A percentile compares a stretch with the other conserved stretches of the same genome.
phyloP scores from a whole-genome alignment of 2,329 filamentous ascomycete genomes.

The Colletotrichum sp. region DNA sequence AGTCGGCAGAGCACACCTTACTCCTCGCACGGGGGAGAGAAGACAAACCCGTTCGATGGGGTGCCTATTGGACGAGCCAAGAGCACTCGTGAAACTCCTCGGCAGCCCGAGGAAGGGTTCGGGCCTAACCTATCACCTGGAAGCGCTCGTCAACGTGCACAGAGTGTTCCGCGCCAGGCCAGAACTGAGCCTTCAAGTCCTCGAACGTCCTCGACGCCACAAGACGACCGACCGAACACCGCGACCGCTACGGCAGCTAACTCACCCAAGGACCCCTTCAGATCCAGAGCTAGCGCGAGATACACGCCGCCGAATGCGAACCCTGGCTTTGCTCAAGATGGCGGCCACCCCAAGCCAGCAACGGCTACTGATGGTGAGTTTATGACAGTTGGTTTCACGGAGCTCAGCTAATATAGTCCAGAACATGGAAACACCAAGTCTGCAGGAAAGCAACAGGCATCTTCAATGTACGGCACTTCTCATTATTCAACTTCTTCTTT shows the following conservation, averaged over 20 bases:
- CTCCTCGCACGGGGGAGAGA: constrained; percentile 61
- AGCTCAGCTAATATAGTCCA: background rate
- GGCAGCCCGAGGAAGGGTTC: constrained; percentile 27
- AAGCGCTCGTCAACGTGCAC: constrained; percentile 32
- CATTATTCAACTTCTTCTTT: constrained; percentile 1
- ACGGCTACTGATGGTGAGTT: background rate
- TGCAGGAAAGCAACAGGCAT: constrained; percentile 32
- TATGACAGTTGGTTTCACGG: background rate
- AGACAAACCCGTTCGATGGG: constrained; percentile 61
- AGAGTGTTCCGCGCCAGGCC: constrained; percentile 30
- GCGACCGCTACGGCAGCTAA: constrained; percentile 10
- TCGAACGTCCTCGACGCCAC: constrained; percentile 6
- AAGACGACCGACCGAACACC: constrained; percentile 13
- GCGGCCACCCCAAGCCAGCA: background rate
- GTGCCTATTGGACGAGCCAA: constrained; percentile 47
- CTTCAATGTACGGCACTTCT: constrained; percentile 53
- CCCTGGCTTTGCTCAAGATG: background rate
- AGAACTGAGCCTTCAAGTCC: constrained; percentile 14
- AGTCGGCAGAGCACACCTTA: constrained; percentile 65
- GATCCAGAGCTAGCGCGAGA: constrained; percentile 20
- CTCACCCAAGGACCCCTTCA: constrained; percentile 15
- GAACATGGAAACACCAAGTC: background rate
- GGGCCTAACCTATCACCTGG: constrained; percentile 22
- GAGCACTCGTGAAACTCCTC: constrained; percentile 46
- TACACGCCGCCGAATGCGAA: constrained; percentile 20